Conservation (phyloP, 1,284 basidiomycete species). For the Porodaedalea pini region DNA sequence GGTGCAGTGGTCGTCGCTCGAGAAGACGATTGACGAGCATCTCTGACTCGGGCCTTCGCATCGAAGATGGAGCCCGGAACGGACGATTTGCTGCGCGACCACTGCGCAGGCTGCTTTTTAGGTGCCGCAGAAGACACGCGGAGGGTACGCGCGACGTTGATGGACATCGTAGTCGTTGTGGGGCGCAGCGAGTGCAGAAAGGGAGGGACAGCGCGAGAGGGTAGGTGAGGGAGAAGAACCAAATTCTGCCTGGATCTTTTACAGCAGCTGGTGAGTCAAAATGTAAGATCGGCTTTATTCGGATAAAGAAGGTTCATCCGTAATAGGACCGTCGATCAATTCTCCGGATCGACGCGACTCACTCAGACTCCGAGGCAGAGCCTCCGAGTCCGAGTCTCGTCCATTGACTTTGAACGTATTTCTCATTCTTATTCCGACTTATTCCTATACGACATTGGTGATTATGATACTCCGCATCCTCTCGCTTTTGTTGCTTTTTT, state of each 20-base stretch:
- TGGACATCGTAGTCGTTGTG: slow-evolving; percentile 13
- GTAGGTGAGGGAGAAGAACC: neutral
- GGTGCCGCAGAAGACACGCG: slow-evolving; percentile 5
- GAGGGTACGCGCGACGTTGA: slow-evolving; percentile 16
- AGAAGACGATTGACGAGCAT: slow-evolving; percentile 50
- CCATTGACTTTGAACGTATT: neutral
- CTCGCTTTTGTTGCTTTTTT: neutral
- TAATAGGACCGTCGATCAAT: neutral
- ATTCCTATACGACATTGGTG: too few species aligned
- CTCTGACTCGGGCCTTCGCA: slow-evolving; percentile 68
- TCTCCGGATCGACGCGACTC: neutral
- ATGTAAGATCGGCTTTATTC: slow-evolving; percentile 14
- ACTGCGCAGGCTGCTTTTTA: slow-evolving; percentile 14
- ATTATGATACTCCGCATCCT: neutral
- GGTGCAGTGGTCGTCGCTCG: slow-evolving; percentile 53
- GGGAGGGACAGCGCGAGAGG: neutral
- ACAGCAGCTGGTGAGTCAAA: slow-evolving; percentile 12
- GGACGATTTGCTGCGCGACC: slow-evolving; percentile 21
- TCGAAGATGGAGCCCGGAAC: slow-evolving; percentile 54
- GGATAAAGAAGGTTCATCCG: neutral
- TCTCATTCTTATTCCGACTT: neutral
- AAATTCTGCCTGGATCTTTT: neutral
- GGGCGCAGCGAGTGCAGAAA: slow-evolving; percentile 3
- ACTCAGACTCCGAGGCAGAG: too few species aligned
- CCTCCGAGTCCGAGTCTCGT: too few species aligned